phyloP scores from a whole-genome alignment of 306 rosid species.

The Hylodesmum podocarpum region DNA sequence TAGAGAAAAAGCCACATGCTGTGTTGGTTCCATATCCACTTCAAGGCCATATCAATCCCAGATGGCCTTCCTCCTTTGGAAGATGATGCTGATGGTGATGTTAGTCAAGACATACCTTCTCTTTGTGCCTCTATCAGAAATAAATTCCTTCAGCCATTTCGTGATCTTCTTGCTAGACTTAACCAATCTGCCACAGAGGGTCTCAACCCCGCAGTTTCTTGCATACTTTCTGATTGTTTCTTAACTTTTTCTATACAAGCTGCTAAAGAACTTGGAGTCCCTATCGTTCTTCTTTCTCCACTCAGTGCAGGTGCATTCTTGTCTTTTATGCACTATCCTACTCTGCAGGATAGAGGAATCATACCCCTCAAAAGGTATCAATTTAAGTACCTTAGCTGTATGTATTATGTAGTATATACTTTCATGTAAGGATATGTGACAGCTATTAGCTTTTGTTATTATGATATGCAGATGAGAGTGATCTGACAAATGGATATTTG shows the following conservation, averaged over 20 bases:
- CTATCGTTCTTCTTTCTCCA: slow-evolving; percentile 10
- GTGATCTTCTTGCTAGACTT: slow-evolving; percentile 8
- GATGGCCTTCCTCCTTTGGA: slow-evolving; percentile 37
- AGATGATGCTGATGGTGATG: neutral
- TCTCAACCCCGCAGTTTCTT: slow-evolving; percentile 13
- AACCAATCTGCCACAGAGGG: neutral
- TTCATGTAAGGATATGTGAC: too few species aligned
- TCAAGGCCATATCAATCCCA: slow-evolving; percentile 39
- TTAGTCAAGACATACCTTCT: slow-evolving; percentile 24
- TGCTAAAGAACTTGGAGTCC: slow-evolving; percentile 27
- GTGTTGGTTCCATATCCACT: slow-evolving; percentile 29
- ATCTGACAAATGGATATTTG: slow-evolving; percentile 24
- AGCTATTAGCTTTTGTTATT: neutral
- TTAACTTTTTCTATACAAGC: slow-evolving; percentile 23
- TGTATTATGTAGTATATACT: neutral
- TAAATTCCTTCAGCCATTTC: slow-evolving; percentile 23
- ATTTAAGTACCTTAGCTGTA: neutral
- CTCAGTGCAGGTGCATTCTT: neutral
- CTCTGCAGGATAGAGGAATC: slow-evolving; percentile 10
- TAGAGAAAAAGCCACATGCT: slow-evolving; percentile 43
- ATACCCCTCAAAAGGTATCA: slow-evolving; percentile 34
- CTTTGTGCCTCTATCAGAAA: slow-evolving; percentile 19
- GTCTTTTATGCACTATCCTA: neutral
- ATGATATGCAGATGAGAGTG: slow-evolving; percentile 10
- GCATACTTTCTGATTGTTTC: slow-evolving; percentile 23